Evolutionary conservation across 495 filamentous ascomycete genomes (phyloP).

Genomic region (Xylaria intraflava): DNA sequence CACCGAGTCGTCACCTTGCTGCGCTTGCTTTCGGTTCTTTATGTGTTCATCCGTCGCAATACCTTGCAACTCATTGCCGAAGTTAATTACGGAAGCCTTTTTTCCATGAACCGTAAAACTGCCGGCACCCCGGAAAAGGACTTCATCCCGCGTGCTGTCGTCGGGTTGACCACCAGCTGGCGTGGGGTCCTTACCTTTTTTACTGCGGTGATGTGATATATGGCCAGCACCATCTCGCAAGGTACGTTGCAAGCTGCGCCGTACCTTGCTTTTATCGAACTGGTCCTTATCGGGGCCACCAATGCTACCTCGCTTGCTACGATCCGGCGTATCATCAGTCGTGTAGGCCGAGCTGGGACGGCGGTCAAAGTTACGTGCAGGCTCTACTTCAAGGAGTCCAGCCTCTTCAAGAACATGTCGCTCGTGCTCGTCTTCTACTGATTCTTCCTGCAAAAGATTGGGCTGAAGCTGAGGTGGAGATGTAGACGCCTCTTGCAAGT

Average conservation of each 20-base stretch:
- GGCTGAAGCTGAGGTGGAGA: constrained; percentile 23
- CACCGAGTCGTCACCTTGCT: constrained; percentile 26
- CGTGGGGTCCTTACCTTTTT: constrained; percentile 68
- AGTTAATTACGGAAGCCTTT: constrained; percentile 92
- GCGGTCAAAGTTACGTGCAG: constrained; percentile 19
- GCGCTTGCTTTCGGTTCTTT: constrained; percentile 36
- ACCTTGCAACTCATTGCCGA: constrained; percentile 80
- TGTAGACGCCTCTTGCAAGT: constrained; percentile 25
- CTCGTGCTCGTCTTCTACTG: constrained; percentile 29
- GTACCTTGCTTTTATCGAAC: constrained; percentile 54
- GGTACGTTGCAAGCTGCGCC: constrained; percentile 90
- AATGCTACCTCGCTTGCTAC: constrained; percentile 17
- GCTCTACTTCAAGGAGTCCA: constrained; percentile 35
- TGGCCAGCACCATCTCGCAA: constrained; percentile 69
- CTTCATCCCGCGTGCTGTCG: constrained; percentile 55
- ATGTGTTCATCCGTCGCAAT: constrained; percentile 74
- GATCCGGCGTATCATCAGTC: constrained; percentile 30
- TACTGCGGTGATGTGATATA: constrained; percentile 60
- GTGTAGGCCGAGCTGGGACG: constrained; percentile 25
- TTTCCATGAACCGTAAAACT: constrained; percentile 97
- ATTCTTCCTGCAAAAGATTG: constrained; percentile 33
- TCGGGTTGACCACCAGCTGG: constrained; percentile 56
- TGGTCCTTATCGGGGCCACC: constrained; percentile 32
- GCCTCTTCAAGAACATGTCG: constrained; percentile 41
- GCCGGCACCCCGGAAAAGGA: constrained; percentile 67